These are phyloP conservation scores for Arthrobotrys pseudoclavata DNA, from an alignment of 2,329 filamentous ascomycete genomes.

Conservation along the genomic window DNA sequence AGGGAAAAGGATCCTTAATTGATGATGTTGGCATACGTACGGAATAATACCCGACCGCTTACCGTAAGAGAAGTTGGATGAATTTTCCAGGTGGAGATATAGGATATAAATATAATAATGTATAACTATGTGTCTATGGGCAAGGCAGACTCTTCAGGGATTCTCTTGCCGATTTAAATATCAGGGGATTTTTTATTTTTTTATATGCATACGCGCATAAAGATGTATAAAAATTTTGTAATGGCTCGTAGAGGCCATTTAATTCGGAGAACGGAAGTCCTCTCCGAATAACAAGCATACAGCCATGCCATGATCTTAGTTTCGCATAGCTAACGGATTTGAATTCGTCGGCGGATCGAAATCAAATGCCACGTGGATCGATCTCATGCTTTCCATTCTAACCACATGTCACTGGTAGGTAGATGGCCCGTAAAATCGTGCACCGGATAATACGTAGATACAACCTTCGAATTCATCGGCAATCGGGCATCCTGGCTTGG, in stretches of 20 bases:
- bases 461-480: slow-evolving; percentile 24
- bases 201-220: not conserved
- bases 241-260: slow-evolving; percentile 21
- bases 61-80: slow-evolving; percentile 65
- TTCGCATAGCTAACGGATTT: not conserved
- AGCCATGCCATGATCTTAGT: slow-evolving; percentile 9
- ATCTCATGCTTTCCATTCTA: not conserved
- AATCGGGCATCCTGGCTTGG: slow-evolving; percentile 36
- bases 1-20: slow-evolving; percentile 66
- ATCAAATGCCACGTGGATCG: slow-evolving; percentile 13
- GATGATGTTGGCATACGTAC: slow-evolving; percentile 67
- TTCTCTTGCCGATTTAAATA: not conserved
- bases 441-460: too few species aligned
- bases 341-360: slow-evolving; percentile 8
- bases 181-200: slow-evolving; percentile 7
- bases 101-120: not conserved
- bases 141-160: slow-evolving; percentile 67
- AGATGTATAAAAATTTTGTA: not conserved
- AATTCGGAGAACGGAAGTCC: slow-evolving; percentile 23
- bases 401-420: not conserved
- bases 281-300: slow-evolving; percentile 19
- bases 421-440: too few species aligned
- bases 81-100: not conserved
- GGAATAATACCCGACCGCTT: slow-evolving; percentile 66
- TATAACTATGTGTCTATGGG: slow-evolving; percentile 35